Evolutionary conservation across 169 alveolate species (phyloP), one percentile per base, ranked within the genome.

Genomic region (Eimeria acervulina): DNA sequence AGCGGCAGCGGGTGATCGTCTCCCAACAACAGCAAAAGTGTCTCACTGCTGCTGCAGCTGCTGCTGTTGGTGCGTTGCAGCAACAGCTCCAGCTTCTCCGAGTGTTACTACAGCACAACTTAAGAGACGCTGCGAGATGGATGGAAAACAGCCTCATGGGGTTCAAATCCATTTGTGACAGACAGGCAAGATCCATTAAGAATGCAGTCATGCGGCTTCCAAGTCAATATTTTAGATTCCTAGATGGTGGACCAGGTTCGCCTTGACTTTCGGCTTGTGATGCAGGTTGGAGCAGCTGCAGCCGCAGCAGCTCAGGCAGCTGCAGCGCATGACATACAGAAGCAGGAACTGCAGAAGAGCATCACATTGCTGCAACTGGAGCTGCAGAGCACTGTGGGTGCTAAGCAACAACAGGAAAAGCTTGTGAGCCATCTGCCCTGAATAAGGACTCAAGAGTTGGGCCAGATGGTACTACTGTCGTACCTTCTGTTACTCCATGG

Each of bases 21-120:
- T 21, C 36, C 59, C 93, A 36, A 21, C 93, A 38, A 13, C 59
- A 85, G 63, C 93, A 85, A 70, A 19, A 33, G 63, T 61, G 81
- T n/a, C 66, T 36, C 80, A 42, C 93, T 21, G 81, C 26, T 31
- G 61, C 81, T 31, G 93, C 93, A 38, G 93, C 81, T 6, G 78
- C 55, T 47, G 81, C 55, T 38, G 93, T 85, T 33, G 59, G 61
- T 17, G 80, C 55, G 61, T 21, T 85, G 76, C 76, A 61, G 93
- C 93, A 85, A 63, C 93, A 85, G 93, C 93, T 52, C n/a, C 81
- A 61, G 51, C 59, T 85, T n/a, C 81, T 85, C 93, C 80, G 76
- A 38, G 72, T 51, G 8, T 19, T 47, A 52, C 51, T 81, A 19
- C 66, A 81, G 68, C 90, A 81, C 38, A 81, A 51, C 68, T 21